Percentiles rank a stretch among this genome's conserved stretches.
These are phyloP conservation scores for Lachancea thermotolerans DNA, from an alignment of 805 yeast genomes.

Conservation along the genomic window DNA sequence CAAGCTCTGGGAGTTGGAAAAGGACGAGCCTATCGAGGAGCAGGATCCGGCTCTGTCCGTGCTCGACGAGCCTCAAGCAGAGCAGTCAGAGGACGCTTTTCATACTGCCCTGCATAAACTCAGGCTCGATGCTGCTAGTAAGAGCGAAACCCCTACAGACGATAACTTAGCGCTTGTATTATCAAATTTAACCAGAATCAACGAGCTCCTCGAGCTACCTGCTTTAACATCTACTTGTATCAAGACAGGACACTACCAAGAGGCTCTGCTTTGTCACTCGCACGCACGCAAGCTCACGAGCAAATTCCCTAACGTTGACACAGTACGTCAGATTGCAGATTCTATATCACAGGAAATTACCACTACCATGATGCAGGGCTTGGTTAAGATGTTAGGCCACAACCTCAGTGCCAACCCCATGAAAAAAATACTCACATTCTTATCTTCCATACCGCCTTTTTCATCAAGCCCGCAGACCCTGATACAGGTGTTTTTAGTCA, in stretches of 20 bases:
- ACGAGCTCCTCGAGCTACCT: conserved; percentile 80
- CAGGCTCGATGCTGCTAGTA: conserved; percentile 14
- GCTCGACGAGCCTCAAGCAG: conserved; percentile 12
- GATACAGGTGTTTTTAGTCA: conserved; percentile 55
- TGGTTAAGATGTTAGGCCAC: conserved; percentile 63
- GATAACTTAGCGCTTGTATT: conserved; percentile 37
- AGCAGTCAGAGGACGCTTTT: conserved; percentile 26
- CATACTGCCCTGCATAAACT: conserved; percentile 23
- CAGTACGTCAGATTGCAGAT: conserved; percentile 26
- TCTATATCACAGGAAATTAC: conserved; percentile 26
- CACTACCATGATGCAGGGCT: conserved; percentile 59
- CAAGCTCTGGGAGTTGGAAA: conserved; percentile 28
- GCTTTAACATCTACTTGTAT: conserved; percentile 79
- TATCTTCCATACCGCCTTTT: conserved; percentile 60
- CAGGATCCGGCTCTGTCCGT: background rate
- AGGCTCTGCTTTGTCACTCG: conserved; percentile 77
- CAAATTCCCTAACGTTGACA: conserved; percentile 47
- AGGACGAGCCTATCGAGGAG: conserved; percentile 12
- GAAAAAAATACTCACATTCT: conserved; percentile 69
- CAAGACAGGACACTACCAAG: conserved; percentile 78
- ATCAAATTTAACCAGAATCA: conserved; percentile 60
- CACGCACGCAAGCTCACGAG: conserved; percentile 62
- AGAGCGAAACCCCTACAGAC: background rate
- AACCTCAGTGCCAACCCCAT: conserved; percentile 73
- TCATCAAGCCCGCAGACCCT: conserved; percentile 28